Conservation (phyloP, 352 stramenopile genomes). For the Phytopythium mirpurense region DNA sequence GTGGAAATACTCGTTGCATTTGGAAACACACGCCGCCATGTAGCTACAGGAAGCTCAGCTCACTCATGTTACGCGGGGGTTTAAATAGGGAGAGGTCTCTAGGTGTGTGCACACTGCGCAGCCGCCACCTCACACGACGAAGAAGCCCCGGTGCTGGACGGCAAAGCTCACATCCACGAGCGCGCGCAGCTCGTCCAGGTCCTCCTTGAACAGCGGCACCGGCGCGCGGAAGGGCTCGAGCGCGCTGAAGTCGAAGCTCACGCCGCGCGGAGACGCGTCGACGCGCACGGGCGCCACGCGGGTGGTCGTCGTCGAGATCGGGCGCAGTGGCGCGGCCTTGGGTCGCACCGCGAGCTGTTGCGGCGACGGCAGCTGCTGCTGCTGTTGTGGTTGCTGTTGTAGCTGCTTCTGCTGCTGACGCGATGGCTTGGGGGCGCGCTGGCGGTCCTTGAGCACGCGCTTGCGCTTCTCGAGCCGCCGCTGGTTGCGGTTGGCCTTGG, state of each 20-base stretch:
- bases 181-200: constrained; percentile 31
- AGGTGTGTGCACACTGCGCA: no score
- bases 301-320: background rate
- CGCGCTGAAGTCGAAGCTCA: constrained; percentile 9
- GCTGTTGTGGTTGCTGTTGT: background rate
- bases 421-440: constrained; percentile 7
- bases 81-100: constrained; percentile 2
- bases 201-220: constrained; percentile 25
- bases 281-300: background rate
- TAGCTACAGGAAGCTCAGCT: no score
- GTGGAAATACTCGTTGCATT: no score
- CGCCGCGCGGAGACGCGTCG: constrained; percentile 17
- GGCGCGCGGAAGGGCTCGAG: constrained; percentile 32
- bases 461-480: constrained; percentile 40
- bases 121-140: background rate
- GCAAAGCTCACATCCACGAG: constrained; percentile 22
- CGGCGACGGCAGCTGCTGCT: no score
- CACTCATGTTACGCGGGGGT: background rate
- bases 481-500: constrained; percentile 55
- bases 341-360: background rate
- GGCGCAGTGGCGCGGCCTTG: constrained; percentile 1
- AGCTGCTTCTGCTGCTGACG: background rate
- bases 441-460: constrained; percentile 16
- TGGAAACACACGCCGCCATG: no score
- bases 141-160: background rate